phyloP scores from a whole-genome alignment of 1,139 yeast species.

The Entelexis sorbosivorans region DNA sequence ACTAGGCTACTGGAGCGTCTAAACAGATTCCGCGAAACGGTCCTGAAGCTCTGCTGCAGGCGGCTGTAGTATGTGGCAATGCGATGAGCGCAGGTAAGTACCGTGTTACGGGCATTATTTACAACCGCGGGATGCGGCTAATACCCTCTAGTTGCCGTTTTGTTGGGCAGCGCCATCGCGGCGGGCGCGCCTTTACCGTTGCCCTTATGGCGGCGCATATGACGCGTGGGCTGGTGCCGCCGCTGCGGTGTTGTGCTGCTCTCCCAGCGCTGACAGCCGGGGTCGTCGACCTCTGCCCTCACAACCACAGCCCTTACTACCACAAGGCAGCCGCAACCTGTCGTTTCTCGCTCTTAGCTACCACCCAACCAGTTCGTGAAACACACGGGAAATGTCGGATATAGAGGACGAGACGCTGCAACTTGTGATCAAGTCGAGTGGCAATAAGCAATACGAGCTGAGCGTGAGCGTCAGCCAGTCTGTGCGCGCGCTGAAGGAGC shows the following conservation, averaged over 20 bases:
- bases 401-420: constrained; percentile 13
- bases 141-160: no score
- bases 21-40: neutral
- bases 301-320: no score
- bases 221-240: neutral
- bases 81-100: neutral
- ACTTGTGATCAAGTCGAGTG: constrained; percentile 38
- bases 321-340: neutral
- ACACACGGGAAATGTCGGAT: constrained; percentile 9
- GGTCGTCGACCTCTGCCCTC: neutral
- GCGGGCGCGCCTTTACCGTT: no score
- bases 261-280: constrained; percentile 1
- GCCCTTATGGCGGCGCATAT: no score
- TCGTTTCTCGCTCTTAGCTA: neutral
- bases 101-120: neutral
- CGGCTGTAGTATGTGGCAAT: neutral
- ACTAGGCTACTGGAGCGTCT: no score
- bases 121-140: no score
- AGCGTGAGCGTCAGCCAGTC: constrained; percentile 44
- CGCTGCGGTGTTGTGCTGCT: neutral
- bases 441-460: constrained; percentile 69
- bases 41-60: neutral
- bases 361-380: neutral
- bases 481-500: constrained; percentile 57
- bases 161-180: no score